Percentiles rank a stretch among this genome's conserved stretches.
Conservation (phyloP, 768 basidiomycete species). For the Russula emetica region DNA sequence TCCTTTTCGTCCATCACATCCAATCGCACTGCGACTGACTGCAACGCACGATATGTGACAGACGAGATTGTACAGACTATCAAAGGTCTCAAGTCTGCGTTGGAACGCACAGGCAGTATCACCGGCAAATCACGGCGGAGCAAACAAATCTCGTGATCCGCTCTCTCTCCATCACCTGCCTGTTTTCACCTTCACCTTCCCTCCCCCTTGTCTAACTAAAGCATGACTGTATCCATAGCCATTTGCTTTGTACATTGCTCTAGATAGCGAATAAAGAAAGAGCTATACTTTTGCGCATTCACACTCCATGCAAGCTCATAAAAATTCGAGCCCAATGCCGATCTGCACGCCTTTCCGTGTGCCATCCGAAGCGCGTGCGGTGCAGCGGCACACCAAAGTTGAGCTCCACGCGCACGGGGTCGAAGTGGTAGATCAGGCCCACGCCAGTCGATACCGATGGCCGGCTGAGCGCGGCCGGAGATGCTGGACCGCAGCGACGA, state of each 20-base stretch:
- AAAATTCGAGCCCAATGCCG: constrained; percentile 76
- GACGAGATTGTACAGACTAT: constrained; percentile 78
- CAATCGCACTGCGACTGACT: not conserved
- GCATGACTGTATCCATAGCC: constrained; percentile 20
- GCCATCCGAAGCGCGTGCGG: constrained; percentile 63
- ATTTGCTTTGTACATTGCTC: constrained; percentile 7
- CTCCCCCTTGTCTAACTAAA: not conserved
- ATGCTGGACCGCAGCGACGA: constrained; percentile 32
- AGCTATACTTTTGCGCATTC: constrained; percentile 9
- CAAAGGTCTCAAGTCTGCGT: constrained; percentile 54
- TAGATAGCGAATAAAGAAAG: constrained; percentile 21
- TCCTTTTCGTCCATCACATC: not conserved
- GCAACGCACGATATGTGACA: constrained; percentile 29
- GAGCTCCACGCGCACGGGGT: constrained; percentile 80
- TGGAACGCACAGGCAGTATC: constrained; percentile 63
- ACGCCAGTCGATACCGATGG: constrained; percentile 79
- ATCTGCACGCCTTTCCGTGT: constrained; percentile 68
- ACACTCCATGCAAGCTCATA: constrained; percentile 36
- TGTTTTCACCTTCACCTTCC: not conserved
- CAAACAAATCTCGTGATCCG: constrained; percentile 38
- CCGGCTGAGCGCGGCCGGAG: constrained; percentile 38
- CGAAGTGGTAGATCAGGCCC: constrained; percentile 79
- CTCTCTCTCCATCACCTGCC: not conserved
- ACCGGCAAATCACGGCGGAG: constrained; percentile 56
- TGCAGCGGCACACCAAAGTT: constrained; percentile 84